Percentiles rank a stretch among this genome's conserved stretches.
Conservation (phyloP, 106 monocot genomes). For the Iris macrosiphon region DNA sequence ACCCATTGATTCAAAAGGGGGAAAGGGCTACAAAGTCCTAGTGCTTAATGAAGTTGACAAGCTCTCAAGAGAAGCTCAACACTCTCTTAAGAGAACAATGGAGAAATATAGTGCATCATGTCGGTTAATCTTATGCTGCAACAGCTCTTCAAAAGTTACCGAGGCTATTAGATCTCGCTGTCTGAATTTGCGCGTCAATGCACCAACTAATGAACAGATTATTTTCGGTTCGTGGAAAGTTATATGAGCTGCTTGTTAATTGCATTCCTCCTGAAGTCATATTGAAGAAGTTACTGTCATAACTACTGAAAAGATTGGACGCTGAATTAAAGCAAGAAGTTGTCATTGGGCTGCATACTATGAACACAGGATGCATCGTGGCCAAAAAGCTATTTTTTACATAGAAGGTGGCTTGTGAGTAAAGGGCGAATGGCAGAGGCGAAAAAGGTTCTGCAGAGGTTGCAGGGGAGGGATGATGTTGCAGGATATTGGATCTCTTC, state of each 20-base stretch:
- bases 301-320: conserved; percentile 89
- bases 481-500: too few species aligned
- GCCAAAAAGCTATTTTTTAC: too few species aligned
- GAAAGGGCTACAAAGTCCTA: conserved; percentile 83
- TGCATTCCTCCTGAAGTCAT: conserved; percentile 96
- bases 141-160: conserved; percentile 93
- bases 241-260: conserved; percentile 89
- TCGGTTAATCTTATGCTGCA: conserved; percentile 88
- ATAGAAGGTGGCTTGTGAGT: too few species aligned
- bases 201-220: conserved; percentile 76
- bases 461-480: too few species aligned
- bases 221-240: conserved; percentile 84
- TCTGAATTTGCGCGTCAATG: conserved; percentile 80
- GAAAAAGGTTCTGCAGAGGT: too few species aligned
- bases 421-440: too few species aligned
- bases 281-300: conserved; percentile 86
- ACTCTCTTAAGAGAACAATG: conserved; percentile 98
- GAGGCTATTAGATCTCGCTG: conserved; percentile 95
- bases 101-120: conserved; percentile 97
- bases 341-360: conserved; percentile 99
- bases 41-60: conserved; percentile 99
- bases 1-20: conserved; percentile 85
- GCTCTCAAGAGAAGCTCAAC: conserved; percentile 97
- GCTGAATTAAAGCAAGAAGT: conserved; percentile 96
- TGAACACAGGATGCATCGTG: too few species aligned